Evolutionary conservation across 352 stramenopile species (phyloP).

Genomic region (Globisporangium irregulare): DNA sequence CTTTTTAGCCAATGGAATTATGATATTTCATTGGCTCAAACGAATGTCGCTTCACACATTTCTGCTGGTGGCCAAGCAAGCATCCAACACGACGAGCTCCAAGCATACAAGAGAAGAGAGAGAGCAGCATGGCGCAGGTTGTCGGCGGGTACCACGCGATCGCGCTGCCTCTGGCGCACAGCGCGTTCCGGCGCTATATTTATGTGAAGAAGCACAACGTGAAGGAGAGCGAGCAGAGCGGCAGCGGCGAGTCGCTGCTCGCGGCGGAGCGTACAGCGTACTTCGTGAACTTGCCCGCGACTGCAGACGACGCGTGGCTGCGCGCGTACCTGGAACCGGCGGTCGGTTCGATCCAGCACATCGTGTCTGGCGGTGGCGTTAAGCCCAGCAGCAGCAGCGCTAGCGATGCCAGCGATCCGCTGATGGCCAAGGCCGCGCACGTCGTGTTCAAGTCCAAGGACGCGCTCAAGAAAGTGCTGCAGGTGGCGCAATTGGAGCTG

Average conservation of each 20-base stretch:
- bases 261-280: conserved; percentile 68
- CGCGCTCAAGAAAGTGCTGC: conserved; percentile 53
- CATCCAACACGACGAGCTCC: background rate
- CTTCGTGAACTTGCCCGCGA: conserved; percentile 63
- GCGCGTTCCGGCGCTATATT: conserved; percentile 63
- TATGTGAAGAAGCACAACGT: conserved; percentile 71
- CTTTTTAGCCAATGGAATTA: background rate
- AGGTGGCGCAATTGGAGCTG: conserved; percentile 37
- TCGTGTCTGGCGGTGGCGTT: conserved; percentile 26
- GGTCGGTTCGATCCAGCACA: conserved; percentile 61
- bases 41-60: conserved; percentile 4
- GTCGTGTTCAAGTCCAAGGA: conserved; percentile 75
- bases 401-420: conserved; percentile 16
- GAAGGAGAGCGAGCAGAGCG: conserved; percentile 33
- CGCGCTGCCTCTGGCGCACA: conserved; percentile 59
- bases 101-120: conserved; percentile 12
- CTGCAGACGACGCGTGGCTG: conserved; percentile 53
- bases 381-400: conserved; percentile 10
- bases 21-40: background rate
- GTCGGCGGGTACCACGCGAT: conserved; percentile 75
- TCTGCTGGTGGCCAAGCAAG: conserved; percentile 1
- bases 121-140: conserved; percentile 17
- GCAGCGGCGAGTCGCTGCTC: conserved; percentile 39
- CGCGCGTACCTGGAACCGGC: conserved; percentile 37
- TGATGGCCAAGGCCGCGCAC: conserved; percentile 43